Base-by-base conservation (phyloP, 768 basidiomycete genomes). In the Melanogaster broomeanus region DNA sequence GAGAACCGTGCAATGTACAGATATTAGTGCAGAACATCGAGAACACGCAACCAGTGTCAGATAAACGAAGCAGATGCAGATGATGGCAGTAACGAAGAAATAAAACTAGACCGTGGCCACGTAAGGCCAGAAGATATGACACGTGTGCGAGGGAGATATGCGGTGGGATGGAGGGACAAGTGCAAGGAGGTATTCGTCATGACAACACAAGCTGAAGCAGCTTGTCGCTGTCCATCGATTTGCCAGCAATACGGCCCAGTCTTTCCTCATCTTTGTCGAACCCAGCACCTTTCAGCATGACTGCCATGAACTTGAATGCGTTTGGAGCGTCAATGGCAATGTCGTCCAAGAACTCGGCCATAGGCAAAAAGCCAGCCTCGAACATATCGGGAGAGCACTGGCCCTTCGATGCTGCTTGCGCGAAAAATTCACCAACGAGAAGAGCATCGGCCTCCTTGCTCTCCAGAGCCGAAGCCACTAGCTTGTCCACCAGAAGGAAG, bases 251-350 rank as follows among this genome's bases (percentile, higher is more conserved):
- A 40, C 77, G 80, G 50, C 71, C 67, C 42, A 77, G 76, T 45
- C 77, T 75, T 54, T 82, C 84, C 53, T 83, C 80, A 56, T 87
- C 82, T 61, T 63, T 64, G 57, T 75, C 72, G 45, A 94, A 70
- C 24, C 76, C 77, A 16, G 87, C 81, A 28, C 83, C 85, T 65
- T 80, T 84, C 51, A 96, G 70, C 74, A 96, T 82, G 52, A 81
- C 74, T 12, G 84, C 90, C 66, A 92, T 84, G 52, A 85, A 81
- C 38, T 78, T 68, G 73, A 87, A 87, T 0, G 93, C 96, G 62
- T 86, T 87, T 9, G 96, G 95, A 41, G 88, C 89, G 66, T 98
- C 94, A 59, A 94, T 86, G 27, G 87, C 85, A 51, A 94, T 81
- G 64, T 98, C 94, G 61, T 93, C 92, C 61, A 98, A 77, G 49